Evolutionary conservation across 257 asterid genomes (phyloP), one percentile per base, ranked within the genome.

Genomic region (Sherardia arvensis): DNA sequence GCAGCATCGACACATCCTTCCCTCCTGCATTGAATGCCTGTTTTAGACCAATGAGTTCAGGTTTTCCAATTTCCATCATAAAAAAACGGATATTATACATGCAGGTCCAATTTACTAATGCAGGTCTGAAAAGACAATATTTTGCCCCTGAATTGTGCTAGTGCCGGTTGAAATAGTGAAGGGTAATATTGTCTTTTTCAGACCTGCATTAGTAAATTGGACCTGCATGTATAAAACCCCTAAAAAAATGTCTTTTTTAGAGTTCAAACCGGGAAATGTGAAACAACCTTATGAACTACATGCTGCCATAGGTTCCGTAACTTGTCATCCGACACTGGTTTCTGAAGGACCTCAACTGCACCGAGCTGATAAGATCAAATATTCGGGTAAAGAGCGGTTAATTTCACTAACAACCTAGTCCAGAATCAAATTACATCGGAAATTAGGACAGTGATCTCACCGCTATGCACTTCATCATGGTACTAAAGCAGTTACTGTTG

Each of bases 381-480:
- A 30, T 10, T 18, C 1, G 12, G 65, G 36, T 47, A 63, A 47
- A 48, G 1, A 28, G n/a, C 27, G 9, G 36, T 17, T 17, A 48
- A 18, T 48, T 48, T 17, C 54, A 48, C 23, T 2, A 48, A 48
- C 23, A 48, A 47, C 4, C 25, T 49, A 22, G 43, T 61, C 10
- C 4, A 4, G 8, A 59, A 26, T 56, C n/a, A 29, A 53, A 29
- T 28, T 45, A 45, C 26, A 18, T 11, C 54, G 1, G 25, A 70
- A 53, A 70, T 11, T 58, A 79, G 66, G 51, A 15, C 25, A 2
- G 33, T 66, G 47, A 53, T 56, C 79, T 80, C 69, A 80, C 85
- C 83, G 83, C 80, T 43, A 80, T 77, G 71, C 83, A 80, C 72
- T 76, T 75, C 83, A 80, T 77, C 81, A 80, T 77, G 67, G 85